Evolutionary conservation across 345 rosid genomes (phyloP), one percentile per base, ranked within the genome.

Genomic region (Fremontodendron californicum): DNA sequence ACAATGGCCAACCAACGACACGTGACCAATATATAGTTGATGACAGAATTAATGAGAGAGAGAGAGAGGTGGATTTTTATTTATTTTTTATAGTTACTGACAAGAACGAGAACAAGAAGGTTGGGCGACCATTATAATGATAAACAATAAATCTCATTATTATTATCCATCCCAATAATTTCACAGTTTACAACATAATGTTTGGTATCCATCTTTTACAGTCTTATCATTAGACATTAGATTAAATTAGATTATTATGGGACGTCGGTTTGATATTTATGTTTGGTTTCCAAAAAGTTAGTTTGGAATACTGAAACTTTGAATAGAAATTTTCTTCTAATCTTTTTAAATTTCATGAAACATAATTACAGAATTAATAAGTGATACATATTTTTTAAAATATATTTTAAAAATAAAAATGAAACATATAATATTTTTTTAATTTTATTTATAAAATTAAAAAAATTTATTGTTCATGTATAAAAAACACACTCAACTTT

Each of bases 1-100:
- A 29, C 40, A 19, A 31, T 21, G 43, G 7, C 55, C 73, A 73
- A 73, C 55, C 73, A 73, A 73, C 75, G 78, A 79, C 81, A 74
- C 78, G 78, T 79, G 78, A 79, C 77, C 29, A 13, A 45, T 46
- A 15, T 45, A 71, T 52, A 61, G 9, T n/a, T 65, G 48, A n/a
- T 21, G 16, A 40, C 58, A 39, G 57, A 51, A 18, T 19, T 2
- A 55, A n/a, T n/a, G 35, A 43, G 40, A 70, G 74, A 15, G n/a
- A 1, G 13, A 46, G 5, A 21, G 52, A 4, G 54, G 51, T 68
- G 19, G 6, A 15, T 43, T 40, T 33, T 71, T 0, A 3, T 46
- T 43, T 19, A 16, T 15, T 67, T 21, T 0, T 35, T 48, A 23
- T n/a, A n/a, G n/a, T n/a, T n/a, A n/a, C n/a, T n/a, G n/a, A n/a